phyloP scores from a whole-genome alignment of 1,284 basidiomycete genomes.

The Irpex sp. region DNA sequence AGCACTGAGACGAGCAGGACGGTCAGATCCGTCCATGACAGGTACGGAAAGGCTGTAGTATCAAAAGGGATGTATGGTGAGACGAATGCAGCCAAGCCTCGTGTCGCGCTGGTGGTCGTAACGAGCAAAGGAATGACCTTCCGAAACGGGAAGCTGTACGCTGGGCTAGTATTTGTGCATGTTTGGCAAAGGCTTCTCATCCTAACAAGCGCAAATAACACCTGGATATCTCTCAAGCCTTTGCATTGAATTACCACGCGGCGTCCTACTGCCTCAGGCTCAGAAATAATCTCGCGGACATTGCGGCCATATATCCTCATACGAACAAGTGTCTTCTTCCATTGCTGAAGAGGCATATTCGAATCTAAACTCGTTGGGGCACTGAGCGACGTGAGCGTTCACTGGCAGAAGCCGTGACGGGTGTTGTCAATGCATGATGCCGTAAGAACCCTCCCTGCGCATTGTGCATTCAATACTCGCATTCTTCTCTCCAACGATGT shows the following conservation, averaged over 20 bases:
- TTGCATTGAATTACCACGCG: too few relatives aligned
- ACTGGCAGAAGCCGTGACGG: background rate
- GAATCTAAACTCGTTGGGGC: too few relatives aligned
- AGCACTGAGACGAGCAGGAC: background rate
- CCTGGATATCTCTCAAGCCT: background rate
- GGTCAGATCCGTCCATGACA: background rate
- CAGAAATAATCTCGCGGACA: too few relatives aligned
- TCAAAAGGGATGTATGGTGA: too few relatives aligned
- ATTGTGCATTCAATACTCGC: background rate
- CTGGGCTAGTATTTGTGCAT: background rate
- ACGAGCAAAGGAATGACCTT: background rate
- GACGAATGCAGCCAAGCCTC: background rate
- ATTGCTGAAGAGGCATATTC: too few relatives aligned
- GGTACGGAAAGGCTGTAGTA: background rate
- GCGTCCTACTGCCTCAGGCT: too few relatives aligned
- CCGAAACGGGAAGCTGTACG: background rate
- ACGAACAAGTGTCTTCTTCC: too few relatives aligned
- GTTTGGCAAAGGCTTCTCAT: conserved; percentile 10
- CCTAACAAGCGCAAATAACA: conserved; percentile 6
- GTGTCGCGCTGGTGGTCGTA: background rate
- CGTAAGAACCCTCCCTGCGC: background rate
- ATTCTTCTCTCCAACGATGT: conserved; percentile 1
- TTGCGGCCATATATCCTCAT: too few relatives aligned
- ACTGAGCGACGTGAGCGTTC: too few relatives aligned
- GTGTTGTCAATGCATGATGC: background rate